Conservation (phyloP, 2,329 filamentous ascomycete species). For the Blastomyces gilchristii region DNA sequence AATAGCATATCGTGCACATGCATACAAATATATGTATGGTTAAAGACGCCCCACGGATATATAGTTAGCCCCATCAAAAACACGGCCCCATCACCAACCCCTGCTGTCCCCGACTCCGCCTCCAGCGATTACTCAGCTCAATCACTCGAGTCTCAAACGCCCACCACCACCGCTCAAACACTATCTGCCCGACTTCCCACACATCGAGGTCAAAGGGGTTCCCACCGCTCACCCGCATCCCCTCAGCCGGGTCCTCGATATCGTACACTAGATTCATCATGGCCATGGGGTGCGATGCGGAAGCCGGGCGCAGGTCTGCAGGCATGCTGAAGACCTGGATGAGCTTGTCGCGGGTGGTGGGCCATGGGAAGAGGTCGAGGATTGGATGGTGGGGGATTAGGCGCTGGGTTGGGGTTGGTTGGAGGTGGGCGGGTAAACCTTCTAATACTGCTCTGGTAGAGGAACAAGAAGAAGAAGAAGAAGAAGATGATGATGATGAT, state of each 20-base stretch:
- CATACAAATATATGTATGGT: background rate
- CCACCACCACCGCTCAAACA: slow-evolving; percentile 54
- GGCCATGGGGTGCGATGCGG: slow-evolving; percentile 39
- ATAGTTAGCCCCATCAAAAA: background rate
- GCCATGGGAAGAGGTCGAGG: slow-evolving; percentile 51
- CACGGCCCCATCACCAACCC: slow-evolving; percentile 13
- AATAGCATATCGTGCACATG: no score
- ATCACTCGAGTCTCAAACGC: slow-evolving; percentile 46
- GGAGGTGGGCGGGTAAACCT: slow-evolving; percentile 40
- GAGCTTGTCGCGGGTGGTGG: slow-evolving; percentile 43
- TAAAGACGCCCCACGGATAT: no score
- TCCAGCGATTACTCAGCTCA: slow-evolving; percentile 45
- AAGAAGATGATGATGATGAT: slow-evolving; percentile 9
- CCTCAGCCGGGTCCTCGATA: slow-evolving; percentile 46
- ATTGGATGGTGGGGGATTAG: slow-evolving; percentile 47
- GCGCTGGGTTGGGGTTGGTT: slow-evolving; percentile 43
- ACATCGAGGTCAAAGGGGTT: slow-evolving; percentile 41
- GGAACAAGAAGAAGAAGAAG: slow-evolving; percentile 14
- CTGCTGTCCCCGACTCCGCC: slow-evolving; percentile 37
- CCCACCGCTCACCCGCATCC: slow-evolving; percentile 40
- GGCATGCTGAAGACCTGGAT: slow-evolving; percentile 45
- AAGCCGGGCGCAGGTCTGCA: slow-evolving; percentile 38
- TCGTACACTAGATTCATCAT: slow-evolving; percentile 47
- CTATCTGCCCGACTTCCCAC: slow-evolving; percentile 51
- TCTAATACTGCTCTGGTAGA: slow-evolving; percentile 10